Conservation (phyloP, 164 flowering plant genomes). For the Amborella trichopoda region DNA sequence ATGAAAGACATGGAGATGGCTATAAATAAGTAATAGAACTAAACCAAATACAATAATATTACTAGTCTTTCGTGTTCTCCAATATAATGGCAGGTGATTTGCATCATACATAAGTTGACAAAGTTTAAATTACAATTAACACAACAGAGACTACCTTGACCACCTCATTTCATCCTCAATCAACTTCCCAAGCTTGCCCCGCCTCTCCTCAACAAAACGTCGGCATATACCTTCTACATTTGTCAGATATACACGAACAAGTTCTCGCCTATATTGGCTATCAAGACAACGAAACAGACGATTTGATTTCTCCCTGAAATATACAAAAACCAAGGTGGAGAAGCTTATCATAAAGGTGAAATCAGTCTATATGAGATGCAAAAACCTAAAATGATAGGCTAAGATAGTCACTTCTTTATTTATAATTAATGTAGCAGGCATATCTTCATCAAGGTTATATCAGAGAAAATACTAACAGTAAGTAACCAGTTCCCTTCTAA, state of each 20-base stretch:
- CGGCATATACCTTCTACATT: conserved; percentile 88
- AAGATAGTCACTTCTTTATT: too few relatives aligned
- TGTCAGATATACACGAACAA: conserved; percentile 79
- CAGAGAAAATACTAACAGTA: too few relatives aligned
- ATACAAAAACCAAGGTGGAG: background rate
- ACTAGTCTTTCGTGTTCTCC: background rate
- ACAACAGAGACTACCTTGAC: conserved; percentile 52
- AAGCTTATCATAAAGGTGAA: too few relatives aligned
- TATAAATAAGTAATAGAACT: background rate
- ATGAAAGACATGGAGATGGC: too few relatives aligned
- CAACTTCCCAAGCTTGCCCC: conserved; percentile 69
- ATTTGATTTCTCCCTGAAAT: conserved; percentile 74
- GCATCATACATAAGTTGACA: background rate
- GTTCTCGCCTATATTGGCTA: conserved; percentile 89
- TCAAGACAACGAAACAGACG: conserved; percentile 93
- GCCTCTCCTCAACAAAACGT: conserved; percentile 76
- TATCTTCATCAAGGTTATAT: too few relatives aligned
- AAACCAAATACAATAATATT: background rate
- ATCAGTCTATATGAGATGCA: too few relatives aligned
- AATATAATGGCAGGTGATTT: too few relatives aligned
- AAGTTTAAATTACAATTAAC: background rate
- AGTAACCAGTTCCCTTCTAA: too few relatives aligned
- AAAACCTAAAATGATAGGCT: too few relatives aligned
- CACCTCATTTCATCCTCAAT: conserved; percentile 80
- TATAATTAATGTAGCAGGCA: too few relatives aligned